Evolutionary conservation across 768 basidiomycete genomes (phyloP), one percentile per base, ranked within the genome.

Genomic region (Trametes villosa): DNA sequence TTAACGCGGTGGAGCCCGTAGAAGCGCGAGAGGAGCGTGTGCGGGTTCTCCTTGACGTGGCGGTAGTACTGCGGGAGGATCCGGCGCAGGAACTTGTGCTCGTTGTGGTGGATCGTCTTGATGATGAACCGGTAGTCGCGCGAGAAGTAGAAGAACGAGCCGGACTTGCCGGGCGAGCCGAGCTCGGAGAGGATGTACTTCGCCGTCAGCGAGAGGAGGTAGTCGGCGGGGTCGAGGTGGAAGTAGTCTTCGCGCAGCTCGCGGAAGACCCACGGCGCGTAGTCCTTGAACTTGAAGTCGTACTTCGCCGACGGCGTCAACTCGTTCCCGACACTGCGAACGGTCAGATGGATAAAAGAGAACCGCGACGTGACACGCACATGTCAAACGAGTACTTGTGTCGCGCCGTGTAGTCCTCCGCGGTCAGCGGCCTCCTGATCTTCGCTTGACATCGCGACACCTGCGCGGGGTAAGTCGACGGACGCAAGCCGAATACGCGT

Each of bases 261-360:
- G 27, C 96, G 92, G 76, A 99, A 99, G 3, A 98, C 92, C 90
- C 92, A 97, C 0, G 97, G 96, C 0, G 96, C 95, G 73, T 98
- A 99, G 72, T 99, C 96, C 75, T 98, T 98, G 82, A 98, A 98
- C 76, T 99, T 99, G 83, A 98, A 98, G 74, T 98, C 97, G 77
- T 99, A 99, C 77, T 89, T 91, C 5, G 96, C 96, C 0, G 95
- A 97, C 0, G 97, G 97, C 13, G 97, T 98, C 26, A 99, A 81
- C 76, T 99, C 97, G 74, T 99, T 98, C 22, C 97, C 97, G 69
- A 97, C 84, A 66, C 94, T 96, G 68, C 40, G 46, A 9, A 30
- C 22, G 49, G 45, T 52, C 63, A 50, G 58, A 62, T 15, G n/a
- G 15, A 30, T 49, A 15, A 31, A 31, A 17, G 13, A 0, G 2